Evolutionary conservation across 2,329 filamentous ascomycete genomes (phyloP), one percentile per base, ranked within the genome.

Genomic region (Ceratocystis harringtonii): DNA sequence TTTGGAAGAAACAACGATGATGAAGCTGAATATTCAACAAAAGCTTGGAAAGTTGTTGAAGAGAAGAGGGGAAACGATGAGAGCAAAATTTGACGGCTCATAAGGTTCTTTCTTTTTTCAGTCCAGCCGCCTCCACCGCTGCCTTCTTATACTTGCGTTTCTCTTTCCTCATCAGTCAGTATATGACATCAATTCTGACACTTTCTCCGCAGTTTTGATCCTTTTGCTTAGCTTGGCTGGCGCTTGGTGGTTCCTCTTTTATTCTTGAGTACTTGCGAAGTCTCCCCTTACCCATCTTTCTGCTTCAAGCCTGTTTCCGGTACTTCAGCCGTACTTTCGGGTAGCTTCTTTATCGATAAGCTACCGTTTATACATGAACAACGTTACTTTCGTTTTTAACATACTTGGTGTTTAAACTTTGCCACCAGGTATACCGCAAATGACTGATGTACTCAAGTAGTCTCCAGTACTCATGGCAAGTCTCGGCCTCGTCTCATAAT

Each of bases 71-170:
- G 6, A 19, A 36, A 55, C 4, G 52, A 32, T 10, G 8, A 22
- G 17, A 25, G 55, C 15, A 2, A 60, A 60, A n/a, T 60, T 52
- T 25, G 22, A 22, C 36, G 36, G 15, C 44, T 5, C 48, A 22
- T 17, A 3, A 25, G 8, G 48, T 52, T 48, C 44, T 48, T 19
- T 48, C 44, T 45, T 48, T 52, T 28, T 5, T 25, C 15, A 36
- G 28, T 36, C 2, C 28, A 36, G 22, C 6, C 7, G 22, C 48
- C n/a, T 52, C 48, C n/a, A 30, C 28, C 55, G 55, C 17, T 5
- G 55, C 55, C 55, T 32, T 36, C 30, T 36, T 58, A 58, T 58
- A 58, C 55, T 15, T 58, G 28, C 55, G 28, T 58, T 58, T 58
- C 28, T 15, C 28, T 28, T 30, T 30, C 52, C 22, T 12, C 52